Percentiles rank a stretch among this genome's conserved stretches.
phyloP scores from a whole-genome alignment of 140 eudicot species.

The Anethum foeniculum region DNA sequence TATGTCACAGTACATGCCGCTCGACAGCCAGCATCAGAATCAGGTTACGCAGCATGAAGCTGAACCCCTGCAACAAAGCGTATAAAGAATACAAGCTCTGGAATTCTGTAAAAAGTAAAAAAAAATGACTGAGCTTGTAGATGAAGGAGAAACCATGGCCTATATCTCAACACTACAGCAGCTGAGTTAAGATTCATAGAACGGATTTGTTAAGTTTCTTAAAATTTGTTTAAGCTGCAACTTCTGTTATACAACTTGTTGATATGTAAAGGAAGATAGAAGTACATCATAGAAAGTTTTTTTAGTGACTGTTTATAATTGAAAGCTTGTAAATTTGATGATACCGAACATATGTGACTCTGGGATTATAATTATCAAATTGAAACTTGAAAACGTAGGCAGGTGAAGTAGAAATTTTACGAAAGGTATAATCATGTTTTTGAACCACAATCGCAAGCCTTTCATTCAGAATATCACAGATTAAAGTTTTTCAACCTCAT shows the following conservation, averaged over 20 bases:
- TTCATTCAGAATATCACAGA: too few relatives aligned
- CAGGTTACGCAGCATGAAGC: constrained; percentile 57
- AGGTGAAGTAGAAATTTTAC: not conserved
- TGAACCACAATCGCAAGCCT: too few relatives aligned
- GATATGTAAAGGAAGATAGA: not conserved
- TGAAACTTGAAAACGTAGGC: not conserved
- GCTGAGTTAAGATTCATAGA: not conserved
- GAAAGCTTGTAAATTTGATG: not conserved
- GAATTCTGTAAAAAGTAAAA: not conserved
- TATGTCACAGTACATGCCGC: constrained; percentile 98
- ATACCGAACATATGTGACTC: not conserved
- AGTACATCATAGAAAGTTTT: not conserved
- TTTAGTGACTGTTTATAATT: not conserved
- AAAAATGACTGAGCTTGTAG: not conserved
- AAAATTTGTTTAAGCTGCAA: not conserved
- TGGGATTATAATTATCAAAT: not conserved
- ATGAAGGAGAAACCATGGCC: not conserved
- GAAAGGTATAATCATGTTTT: too few relatives aligned
- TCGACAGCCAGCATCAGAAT: constrained; percentile 66
- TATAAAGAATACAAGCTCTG: constrained; percentile 11
- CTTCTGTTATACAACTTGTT: not conserved
- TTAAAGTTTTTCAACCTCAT: too few relatives aligned
- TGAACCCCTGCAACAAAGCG: constrained; percentile 56
- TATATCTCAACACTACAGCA: not conserved
- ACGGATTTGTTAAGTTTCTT: not conserved